Percentiles rank a stretch among this genome's conserved stretches.
These are phyloP conservation scores for Lachnellula willkommii DNA, from an alignment of 2,329 filamentous ascomycete genomes.

Conservation along the genomic window DNA sequence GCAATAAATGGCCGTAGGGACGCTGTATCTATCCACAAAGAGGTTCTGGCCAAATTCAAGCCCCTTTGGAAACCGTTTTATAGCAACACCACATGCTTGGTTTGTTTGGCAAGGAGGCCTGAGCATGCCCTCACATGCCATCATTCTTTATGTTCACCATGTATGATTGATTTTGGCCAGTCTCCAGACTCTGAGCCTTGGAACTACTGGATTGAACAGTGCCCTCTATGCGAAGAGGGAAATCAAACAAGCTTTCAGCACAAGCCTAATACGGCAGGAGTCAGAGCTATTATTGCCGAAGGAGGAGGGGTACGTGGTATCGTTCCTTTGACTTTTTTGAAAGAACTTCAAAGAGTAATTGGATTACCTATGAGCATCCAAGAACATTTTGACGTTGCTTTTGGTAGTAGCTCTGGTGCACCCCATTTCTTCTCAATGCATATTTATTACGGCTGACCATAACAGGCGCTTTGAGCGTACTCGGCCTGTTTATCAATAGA, in stretches of 20 bases:
- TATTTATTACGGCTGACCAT: neutral
- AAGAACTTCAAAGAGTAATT: constrained; percentile 4
- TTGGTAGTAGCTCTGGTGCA: constrained; percentile 12
- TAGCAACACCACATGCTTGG: constrained; percentile 7
- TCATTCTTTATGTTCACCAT: neutral
- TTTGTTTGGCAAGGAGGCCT: constrained; percentile 1
- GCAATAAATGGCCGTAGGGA: neutral
- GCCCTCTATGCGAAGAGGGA: neutral
- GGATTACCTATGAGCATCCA: constrained; percentile 4
- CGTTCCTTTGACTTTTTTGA: constrained; percentile 4
- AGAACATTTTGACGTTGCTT: constrained; percentile 13
- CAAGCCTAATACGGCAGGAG: constrained; percentile 6
- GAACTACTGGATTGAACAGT: neutral
- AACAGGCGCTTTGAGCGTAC: constrained; percentile 5
- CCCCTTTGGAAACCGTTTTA: neutral
- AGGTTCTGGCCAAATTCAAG: neutral
- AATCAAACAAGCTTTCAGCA: neutral
- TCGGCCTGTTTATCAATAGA: constrained; percentile 9
- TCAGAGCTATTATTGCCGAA: constrained; percentile 8
- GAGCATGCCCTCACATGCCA: constrained; percentile 3
- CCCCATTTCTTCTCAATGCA: neutral
- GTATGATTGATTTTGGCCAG: neutral
- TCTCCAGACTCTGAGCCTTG: neutral
- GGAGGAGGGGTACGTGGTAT: constrained; percentile 8
- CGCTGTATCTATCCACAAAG: neutral